A percentile compares a stretch with the other conserved stretches of the same genome.
phyloP scores from a whole-genome alignment of 257 asterid species.

The Forsythia viridissima region DNA sequence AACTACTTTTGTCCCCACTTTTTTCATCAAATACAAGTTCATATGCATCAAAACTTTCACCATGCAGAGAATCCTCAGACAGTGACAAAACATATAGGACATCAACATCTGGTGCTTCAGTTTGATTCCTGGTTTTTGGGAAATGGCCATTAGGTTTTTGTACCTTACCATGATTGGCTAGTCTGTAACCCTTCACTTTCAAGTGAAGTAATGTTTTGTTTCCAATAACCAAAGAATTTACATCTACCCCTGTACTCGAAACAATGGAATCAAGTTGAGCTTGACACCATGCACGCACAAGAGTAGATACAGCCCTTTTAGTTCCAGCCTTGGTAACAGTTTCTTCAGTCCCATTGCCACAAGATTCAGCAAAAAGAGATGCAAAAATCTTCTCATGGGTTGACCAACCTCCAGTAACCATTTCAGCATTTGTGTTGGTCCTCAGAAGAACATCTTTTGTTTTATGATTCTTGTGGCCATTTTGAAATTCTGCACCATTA shows the following conservation, averaged over 20 bases:
- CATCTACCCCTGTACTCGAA: constrained; percentile 50
- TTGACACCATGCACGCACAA: constrained; percentile 66
- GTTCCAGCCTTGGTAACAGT: constrained; percentile 34
- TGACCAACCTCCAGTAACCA: constrained; percentile 71
- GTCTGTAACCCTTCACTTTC: constrained; percentile 41
- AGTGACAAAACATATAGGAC: constrained; percentile 63
- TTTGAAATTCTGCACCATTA: constrained; percentile 39
- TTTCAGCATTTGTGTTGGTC: constrained; percentile 46
- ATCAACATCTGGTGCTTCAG: constrained; percentile 62
- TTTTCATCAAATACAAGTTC: constrained; percentile 64
- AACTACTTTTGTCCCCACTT: constrained; percentile 26
- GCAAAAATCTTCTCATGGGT: constrained; percentile 62
- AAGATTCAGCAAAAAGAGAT: constrained; percentile 53
- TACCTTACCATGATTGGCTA: constrained; percentile 45
- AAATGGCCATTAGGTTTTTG: constrained; percentile 40
- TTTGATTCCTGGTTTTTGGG: constrained; percentile 35
- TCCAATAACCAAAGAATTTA: constrained; percentile 68
- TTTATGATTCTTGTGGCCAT: constrained; percentile 40
- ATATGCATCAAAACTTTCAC: constrained; percentile 44
- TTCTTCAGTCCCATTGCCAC: constrained; percentile 36
- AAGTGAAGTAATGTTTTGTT: constrained; percentile 73
- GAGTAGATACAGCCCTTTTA: constrained; percentile 51
- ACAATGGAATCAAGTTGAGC: constrained; percentile 62
- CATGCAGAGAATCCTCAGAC: constrained; percentile 51
- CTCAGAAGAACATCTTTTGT: constrained; percentile 31